Conservation (phyloP, 768 basidiomycete genomes). For the Hortiboletus flavorubellus region DNA sequence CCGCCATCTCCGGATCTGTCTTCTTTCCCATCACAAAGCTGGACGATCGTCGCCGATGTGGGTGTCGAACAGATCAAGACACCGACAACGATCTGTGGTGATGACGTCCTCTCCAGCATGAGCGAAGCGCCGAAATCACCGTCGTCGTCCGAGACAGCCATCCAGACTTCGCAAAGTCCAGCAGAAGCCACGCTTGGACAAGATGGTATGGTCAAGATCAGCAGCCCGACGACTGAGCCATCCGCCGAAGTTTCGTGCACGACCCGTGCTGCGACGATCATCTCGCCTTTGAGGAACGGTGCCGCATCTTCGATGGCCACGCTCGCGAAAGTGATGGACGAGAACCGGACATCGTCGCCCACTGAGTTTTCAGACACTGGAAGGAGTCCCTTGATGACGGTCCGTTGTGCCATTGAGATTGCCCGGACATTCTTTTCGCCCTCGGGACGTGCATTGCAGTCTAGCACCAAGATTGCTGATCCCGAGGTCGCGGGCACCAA, state of each 20-base stretch:
- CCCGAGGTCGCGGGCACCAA: neutral
- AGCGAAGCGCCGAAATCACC: no score
- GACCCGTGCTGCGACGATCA: neutral
- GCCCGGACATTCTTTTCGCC: neutral
- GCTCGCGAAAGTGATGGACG: neutral
- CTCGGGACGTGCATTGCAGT: neutral
- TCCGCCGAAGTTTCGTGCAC: neutral
- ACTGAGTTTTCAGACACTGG: neutral
- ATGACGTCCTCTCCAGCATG: neutral
- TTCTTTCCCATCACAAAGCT: conserved; percentile 7
- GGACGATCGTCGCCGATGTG: neutral
- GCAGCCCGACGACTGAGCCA: neutral
- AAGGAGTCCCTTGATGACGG: neutral
- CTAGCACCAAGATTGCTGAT: neutral
- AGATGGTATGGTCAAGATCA: neutral
- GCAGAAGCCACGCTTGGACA: neutral
- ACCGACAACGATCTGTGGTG: neutral
- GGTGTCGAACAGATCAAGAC: neutral
- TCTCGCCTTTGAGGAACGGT: neutral
- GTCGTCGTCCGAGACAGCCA: neutral
- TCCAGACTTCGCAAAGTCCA: neutral
- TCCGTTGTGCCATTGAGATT: neutral
- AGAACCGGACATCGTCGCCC: neutral
- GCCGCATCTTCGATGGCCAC: neutral
- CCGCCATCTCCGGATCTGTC: neutral